These are phyloP conservation scores for Saccharomycopsis amapae DNA, from an alignment of 805 yeast species.

Conservation along the genomic window DNA sequence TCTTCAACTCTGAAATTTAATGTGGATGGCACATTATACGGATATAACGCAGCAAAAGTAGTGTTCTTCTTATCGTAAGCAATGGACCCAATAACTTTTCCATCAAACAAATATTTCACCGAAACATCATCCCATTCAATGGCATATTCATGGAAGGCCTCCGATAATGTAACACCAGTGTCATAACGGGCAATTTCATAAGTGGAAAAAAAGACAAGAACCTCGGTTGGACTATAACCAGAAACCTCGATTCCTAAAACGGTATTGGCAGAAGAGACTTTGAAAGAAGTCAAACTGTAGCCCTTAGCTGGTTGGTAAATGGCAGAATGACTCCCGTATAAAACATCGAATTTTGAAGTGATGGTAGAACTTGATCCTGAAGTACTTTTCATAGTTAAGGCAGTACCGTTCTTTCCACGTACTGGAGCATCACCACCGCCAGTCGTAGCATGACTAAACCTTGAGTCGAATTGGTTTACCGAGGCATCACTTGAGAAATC, in stretches of 20 bases:
- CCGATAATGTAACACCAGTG: slow-evolving; percentile 10
- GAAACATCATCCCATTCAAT: slow-evolving; percentile 1
- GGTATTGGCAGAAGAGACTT: slow-evolving; percentile 15
- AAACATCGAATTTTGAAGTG: slow-evolving; percentile 1
- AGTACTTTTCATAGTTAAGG: background rate
- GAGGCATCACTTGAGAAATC: background rate
- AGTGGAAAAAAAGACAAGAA: slow-evolving; percentile 9
- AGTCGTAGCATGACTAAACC: background rate
- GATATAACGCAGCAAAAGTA: slow-evolving; percentile 4
- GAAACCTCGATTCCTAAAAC: slow-evolving; percentile 11
- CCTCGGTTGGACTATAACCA: slow-evolving; percentile 6
- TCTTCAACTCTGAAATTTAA: slow-evolving; percentile 18
- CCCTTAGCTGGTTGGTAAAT: slow-evolving; percentile 2
- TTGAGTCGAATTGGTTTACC: background rate
- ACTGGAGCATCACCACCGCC: background rate
- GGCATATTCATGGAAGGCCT: slow-evolving; percentile 11
- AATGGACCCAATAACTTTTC: slow-evolving; percentile 4
- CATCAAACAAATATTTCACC: slow-evolving; percentile 14
- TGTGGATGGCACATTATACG: slow-evolving; percentile 13
- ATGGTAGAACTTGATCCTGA: background rate
- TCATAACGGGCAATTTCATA: background rate
- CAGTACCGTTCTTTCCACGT: background rate
- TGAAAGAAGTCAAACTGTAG: slow-evolving; percentile 15
- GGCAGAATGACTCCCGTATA: background rate
- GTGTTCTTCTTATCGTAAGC: slow-evolving; percentile 4